phyloP scores from a whole-genome alignment of 139 green algal genomes.

The Trebouxia sp. region DNA sequence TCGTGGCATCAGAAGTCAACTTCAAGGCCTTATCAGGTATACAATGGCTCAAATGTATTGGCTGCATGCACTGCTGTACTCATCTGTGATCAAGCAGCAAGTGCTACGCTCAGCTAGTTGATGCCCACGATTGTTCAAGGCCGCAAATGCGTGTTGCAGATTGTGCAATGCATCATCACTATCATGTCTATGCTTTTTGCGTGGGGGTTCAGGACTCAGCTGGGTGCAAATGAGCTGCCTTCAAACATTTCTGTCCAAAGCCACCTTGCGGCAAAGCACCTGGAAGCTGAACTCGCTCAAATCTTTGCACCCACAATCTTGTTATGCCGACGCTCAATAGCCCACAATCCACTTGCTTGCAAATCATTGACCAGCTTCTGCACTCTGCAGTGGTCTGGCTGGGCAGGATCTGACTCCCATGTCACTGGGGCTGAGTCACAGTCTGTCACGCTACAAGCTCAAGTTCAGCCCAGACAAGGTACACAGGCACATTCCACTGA shows the following conservation, averaged over 20 bases:
- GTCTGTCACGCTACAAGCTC: slow-evolving; percentile 98
- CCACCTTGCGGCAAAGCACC: too few species aligned
- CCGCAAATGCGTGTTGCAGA: not conserved
- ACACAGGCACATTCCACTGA: not conserved
- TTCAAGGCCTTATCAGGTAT: slow-evolving; percentile 86
- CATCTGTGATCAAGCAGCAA: too few species aligned
- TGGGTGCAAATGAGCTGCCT: too few species aligned
- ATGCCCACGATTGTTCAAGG: not conserved
- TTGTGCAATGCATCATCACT: too few species aligned
- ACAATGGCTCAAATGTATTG: too few species aligned
- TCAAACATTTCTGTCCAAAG: too few species aligned
- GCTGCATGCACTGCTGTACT: not conserved
- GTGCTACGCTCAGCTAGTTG: not conserved
- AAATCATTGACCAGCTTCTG: not conserved
- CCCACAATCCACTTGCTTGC: not conserved
- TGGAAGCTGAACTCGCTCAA: too few species aligned
- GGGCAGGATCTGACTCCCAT: slow-evolving; percentile 87
- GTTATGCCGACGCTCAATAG: not conserved
- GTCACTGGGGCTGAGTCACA: slow-evolving; percentile 94
- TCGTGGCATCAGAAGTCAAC: slow-evolving; percentile 87
- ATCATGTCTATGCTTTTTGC: not conserved
- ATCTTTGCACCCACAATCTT: too few species aligned
- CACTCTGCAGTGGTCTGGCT: slow-evolving; percentile 64
- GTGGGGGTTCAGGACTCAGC: too few species aligned
- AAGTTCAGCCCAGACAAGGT: slow-evolving; percentile 99